A percentile compares a stretch with the other conserved stretches of the same genome.
Evolutionary conservation across 257 asterid genomes (phyloP).

Genomic region (Forsythia viridissima): DNA sequence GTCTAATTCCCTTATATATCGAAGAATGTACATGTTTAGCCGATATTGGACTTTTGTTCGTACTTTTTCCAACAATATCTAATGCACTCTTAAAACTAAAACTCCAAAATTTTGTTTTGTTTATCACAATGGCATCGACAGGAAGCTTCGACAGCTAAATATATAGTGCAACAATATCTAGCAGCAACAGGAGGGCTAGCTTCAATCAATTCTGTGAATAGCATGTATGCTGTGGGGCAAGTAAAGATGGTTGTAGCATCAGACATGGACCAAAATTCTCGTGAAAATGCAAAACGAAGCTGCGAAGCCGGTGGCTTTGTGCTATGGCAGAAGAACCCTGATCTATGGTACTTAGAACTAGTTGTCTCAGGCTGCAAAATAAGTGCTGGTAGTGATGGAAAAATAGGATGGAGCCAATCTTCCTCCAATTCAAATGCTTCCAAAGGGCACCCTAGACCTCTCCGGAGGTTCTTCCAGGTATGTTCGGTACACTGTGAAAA

Average conservation of each 20-base stretch:
- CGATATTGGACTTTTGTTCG: no score
- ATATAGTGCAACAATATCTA: slow-evolving; percentile 87
- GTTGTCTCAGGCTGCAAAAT: slow-evolving; percentile 71
- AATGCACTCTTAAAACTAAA: no score
- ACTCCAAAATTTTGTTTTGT: no score
- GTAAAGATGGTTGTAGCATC: slow-evolving; percentile 67
- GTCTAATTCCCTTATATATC: no score
- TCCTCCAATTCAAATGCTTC: slow-evolving; percentile 53
- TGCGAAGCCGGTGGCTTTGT: slow-evolving; percentile 85
- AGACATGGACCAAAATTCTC: slow-evolving; percentile 32
- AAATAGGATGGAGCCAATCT: slow-evolving; percentile 80
- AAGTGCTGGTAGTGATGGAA: slow-evolving; percentile 88
- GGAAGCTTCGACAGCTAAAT: slow-evolving; percentile 86
- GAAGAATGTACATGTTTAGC: no score
- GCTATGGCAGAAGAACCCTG: slow-evolving; percentile 92
- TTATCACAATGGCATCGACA: slow-evolving; percentile 20
- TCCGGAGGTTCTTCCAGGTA: slow-evolving; percentile 92
- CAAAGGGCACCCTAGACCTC: slow-evolving; percentile 86
- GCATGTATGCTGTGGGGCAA: slow-evolving; percentile 95
- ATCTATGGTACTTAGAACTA: slow-evolving; percentile 86
- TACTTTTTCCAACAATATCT: no score
- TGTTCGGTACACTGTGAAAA: background rate
- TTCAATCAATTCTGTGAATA: slow-evolving; percentile 51
- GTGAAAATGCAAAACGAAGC: slow-evolving; percentile 21
- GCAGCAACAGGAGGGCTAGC: slow-evolving; percentile 90